Evolutionary conservation across 805 yeast genomes (phyloP).

Genomic region (Sungouiella thailandica): DNA sequence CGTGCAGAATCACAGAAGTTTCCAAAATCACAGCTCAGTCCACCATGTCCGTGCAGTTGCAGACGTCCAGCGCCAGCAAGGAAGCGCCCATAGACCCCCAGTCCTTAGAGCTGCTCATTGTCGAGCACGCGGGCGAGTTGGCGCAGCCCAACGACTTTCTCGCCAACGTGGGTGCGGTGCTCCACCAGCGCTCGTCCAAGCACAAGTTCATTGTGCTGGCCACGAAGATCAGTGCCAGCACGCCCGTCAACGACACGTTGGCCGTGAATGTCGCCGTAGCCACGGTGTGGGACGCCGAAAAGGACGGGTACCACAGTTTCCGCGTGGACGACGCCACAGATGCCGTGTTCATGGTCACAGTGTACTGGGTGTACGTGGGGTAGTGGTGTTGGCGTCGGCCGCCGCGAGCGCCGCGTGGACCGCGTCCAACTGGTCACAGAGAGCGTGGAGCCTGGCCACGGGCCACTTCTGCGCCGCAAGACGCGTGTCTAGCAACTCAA

Average conservation of each 20-base stretch:
- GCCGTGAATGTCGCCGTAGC: constrained; percentile 39
- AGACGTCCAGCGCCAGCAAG: constrained; percentile 5
- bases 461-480: constrained; percentile 1
- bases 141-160: constrained; percentile 22
- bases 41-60: constrained; percentile 9
- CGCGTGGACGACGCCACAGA: constrained; percentile 19
- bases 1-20: too few relatives aligned
- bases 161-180: constrained; percentile 24
- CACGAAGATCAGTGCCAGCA: constrained; percentile 26
- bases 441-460: constrained; percentile 4
- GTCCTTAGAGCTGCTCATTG: constrained; percentile 4
- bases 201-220: constrained; percentile 52
- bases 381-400: constrained; percentile 1
- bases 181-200: constrained; percentile 44
- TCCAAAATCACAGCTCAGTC: not conserved
- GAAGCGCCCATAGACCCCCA: constrained; percentile 10
- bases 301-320: constrained; percentile 48
- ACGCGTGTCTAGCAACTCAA: constrained; percentile 1
- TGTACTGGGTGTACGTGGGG: constrained; percentile 13
- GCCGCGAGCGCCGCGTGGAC: constrained; percentile 9
- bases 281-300: constrained; percentile 51
- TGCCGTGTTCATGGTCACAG: constrained; percentile 17
- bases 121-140: constrained; percentile 1
- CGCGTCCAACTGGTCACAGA: constrained; percentile 12
- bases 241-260: constrained; percentile 16